phyloP scores from a whole-genome alignment of 176 grass and related monocot genomes.

The Chloris gayana region DNA sequence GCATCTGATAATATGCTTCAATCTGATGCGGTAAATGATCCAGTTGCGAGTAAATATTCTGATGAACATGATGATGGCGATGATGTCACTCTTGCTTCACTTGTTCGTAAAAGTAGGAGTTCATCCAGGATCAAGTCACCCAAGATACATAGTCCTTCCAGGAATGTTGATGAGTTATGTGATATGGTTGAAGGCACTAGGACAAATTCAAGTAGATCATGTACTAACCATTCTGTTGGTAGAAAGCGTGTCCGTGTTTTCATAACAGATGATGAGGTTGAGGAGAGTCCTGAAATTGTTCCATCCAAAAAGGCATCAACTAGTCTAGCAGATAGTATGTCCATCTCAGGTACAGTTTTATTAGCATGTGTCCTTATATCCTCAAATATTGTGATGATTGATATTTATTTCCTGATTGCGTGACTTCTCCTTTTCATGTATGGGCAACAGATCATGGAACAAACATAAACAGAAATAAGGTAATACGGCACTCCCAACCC shows the following conservation, averaged over 20 bases:
- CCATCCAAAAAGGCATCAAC: conserved; percentile 45
- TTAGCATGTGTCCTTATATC: conserved; percentile 18
- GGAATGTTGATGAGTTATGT: conserved; percentile 39
- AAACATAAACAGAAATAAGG: conserved; percentile 48
- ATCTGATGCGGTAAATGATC: conserved; percentile 30
- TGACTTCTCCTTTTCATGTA: conserved; percentile 24
- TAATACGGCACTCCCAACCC: conserved; percentile 32
- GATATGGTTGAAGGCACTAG: conserved; percentile 33
- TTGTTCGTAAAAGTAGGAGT: conserved; percentile 58
- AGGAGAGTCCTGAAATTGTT: conserved; percentile 52
- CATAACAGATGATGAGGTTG: conserved; percentile 92
- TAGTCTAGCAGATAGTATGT: conserved; percentile 40
- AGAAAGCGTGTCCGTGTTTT: conserved; percentile 80
- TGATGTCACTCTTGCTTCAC: conserved; percentile 61
- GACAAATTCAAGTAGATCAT: conserved; percentile 46
- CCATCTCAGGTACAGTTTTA: conserved; percentile 47
- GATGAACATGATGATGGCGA: conserved; percentile 54
- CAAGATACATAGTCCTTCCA: conserved; percentile 39
- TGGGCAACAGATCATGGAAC: conserved; percentile 52
- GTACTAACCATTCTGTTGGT: conserved; percentile 51
- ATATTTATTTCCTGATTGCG: conserved; percentile 34
- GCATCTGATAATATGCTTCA: conserved; percentile 44
- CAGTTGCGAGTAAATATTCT: conserved; percentile 34
- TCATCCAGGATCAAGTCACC: conserved; percentile 49
- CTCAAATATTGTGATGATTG: conserved; percentile 22